These are phyloP conservation scores for Ustilago xerochloae DNA, from an alignment of 1,284 basidiomycete species.

Conservation along the genomic window DNA sequence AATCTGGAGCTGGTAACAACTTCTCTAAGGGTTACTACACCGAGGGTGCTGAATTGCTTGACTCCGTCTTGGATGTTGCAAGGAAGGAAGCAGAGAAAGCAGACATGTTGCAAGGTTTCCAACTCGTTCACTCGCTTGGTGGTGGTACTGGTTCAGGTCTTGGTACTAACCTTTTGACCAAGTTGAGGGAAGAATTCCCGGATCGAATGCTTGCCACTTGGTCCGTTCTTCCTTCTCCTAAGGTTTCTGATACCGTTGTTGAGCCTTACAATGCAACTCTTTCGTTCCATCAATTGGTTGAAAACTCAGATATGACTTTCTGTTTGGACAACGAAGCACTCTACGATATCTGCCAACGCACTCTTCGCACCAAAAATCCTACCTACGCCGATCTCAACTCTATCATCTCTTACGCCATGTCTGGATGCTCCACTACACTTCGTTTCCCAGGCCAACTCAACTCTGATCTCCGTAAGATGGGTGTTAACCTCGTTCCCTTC, in stretches of 20 bases:
- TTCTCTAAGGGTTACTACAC: conserved; percentile 78
- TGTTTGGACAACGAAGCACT: conserved; percentile 94
- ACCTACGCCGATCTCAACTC: conserved; percentile 68
- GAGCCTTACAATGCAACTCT: conserved; percentile 94
- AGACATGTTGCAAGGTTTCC: conserved; percentile 92
- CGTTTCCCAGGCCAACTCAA: conserved; percentile 96
- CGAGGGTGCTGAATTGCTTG: conserved; percentile 84
- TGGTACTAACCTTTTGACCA: conserved; percentile 64
- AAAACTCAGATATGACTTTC: conserved; percentile 86
- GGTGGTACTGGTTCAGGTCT: conserved; percentile 75
- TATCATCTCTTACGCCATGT: conserved; percentile 97
- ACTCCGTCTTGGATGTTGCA: conserved; percentile 76
- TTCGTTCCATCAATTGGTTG: conserved; percentile 89
- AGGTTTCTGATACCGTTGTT: conserved; percentile 94
- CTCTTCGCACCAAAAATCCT: conserved; percentile 77
- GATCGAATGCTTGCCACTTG: conserved; percentile 91
- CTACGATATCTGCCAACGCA: conserved; percentile 84
- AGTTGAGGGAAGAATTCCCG: conserved; percentile 69
- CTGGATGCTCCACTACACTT: conserved; percentile 92
- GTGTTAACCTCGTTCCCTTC: conserved; percentile 80
- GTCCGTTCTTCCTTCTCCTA: conserved; percentile 89
- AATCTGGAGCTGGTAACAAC: conserved; percentile 87
- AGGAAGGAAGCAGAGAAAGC: conserved; percentile 75
- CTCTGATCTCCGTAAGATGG: conserved; percentile 91
- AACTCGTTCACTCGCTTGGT: conserved; percentile 89